These are phyloP conservation scores for Alternaria conjuncta DNA, from an alignment of 2,329 filamentous ascomycete genomes.

Conservation along the genomic window DNA sequence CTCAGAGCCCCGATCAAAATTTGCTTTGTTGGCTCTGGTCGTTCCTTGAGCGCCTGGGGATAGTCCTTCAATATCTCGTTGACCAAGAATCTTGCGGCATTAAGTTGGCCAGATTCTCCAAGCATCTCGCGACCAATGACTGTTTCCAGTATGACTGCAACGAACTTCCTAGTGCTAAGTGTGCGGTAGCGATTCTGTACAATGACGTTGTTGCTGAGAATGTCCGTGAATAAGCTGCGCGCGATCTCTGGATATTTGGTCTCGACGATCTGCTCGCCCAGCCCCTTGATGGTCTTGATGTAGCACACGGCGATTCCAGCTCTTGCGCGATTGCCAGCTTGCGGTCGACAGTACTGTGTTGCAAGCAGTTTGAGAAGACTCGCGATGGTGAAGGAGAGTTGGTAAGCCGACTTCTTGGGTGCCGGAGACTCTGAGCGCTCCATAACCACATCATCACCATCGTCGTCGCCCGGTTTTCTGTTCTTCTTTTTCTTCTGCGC, in stretches of 20 bases:
- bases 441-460: conserved; percentile 75
- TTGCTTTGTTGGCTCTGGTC: conserved; percentile 87
- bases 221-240: conserved; percentile 78
- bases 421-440: conserved; percentile 75
- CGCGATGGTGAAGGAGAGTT: conserved; percentile 74
- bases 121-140: conserved; percentile 81
- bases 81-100: conserved; percentile 79
- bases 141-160: conserved; percentile 83
- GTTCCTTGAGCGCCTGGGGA: conserved; percentile 85
- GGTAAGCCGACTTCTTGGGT: conserved; percentile 72
- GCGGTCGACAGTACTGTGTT: conserved; percentile 76
- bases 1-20: conserved; percentile 79
- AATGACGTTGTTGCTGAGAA: conserved; percentile 78
- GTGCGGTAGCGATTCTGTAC: conserved; percentile 86
- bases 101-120: conserved; percentile 86
- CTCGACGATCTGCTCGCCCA: conserved; percentile 86
- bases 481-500: conserved; percentile 74
- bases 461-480: conserved; percentile 63
- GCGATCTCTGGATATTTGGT: conserved; percentile 81
- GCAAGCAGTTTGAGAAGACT: conserved; percentile 84
- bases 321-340: conserved; percentile 79
- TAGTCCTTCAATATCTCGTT: conserved; percentile 94
- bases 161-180: conserved; percentile 81
- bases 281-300: conserved; percentile 74
- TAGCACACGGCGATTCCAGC: conserved; percentile 89